Evolutionary conservation across 2,329 filamentous ascomycete species (phyloP), one percentile per base, ranked within the genome.

Genomic region (Sarocladium kiliense): DNA sequence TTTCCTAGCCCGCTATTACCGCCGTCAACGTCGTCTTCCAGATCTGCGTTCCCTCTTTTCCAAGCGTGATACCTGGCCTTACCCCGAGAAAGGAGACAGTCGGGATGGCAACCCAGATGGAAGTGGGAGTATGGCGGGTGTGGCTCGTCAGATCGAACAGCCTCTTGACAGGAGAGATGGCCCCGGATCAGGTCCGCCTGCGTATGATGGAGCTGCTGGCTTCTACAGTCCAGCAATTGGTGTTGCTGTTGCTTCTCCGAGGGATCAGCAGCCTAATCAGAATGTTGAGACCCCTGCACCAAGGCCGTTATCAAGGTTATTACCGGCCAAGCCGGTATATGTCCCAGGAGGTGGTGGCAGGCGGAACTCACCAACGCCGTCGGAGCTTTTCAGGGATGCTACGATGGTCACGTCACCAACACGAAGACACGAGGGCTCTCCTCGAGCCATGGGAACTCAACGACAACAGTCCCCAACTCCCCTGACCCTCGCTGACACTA

Each of bases 251-350:
- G 74, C 76, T 7, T 66, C 32, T 18, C 47, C 47, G 64, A 70
- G 65, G n/a, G 58, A 58, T 26, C 42, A 32, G 10, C 27, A 51
- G 10, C 23, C 4, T 10, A 12, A 6, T 26, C 50, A 30, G 30
- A 18, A 14, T 12, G 7, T 54, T 30, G 61, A 54, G 27, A 63
- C 56, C 25, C 62, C 57, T 41, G 58, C 60, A 19, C 64, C 55
- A n/a, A 59, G 60, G 37, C 65, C 57, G 69, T 53, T 67, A 4
- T 78, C 76, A 2, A 74, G 65, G 57, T 65, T 78, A 1, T 66
- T 79, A n/a, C 76, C 76, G 10, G 72, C 71, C 9, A 74, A 69
- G 58, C 78, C 79, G 14, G 63, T 70, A 10, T 53, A 39, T 21
- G 7, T 53, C 9, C 50, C 50, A 4, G 11, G 4, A 21, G 34